Evolutionary conservation across 768 basidiomycete species (phyloP).

Genomic region (Agaricus subrufescens): DNA sequence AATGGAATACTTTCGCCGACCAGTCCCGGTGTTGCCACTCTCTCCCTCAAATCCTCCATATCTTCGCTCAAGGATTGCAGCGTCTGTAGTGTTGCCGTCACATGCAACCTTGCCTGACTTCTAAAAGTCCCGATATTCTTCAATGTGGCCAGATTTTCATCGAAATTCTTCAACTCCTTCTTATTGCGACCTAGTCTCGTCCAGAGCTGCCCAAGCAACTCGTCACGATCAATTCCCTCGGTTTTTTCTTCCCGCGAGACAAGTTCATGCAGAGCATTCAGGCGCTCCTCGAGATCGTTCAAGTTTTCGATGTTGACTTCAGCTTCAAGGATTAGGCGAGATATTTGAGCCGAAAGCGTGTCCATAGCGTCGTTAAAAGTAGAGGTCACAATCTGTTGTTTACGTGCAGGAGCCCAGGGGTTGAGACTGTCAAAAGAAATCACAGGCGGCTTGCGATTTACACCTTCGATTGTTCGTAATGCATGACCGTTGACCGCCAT

Average conservation of each 20-base stretch:
- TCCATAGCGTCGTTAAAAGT: slow-evolving; percentile 65
- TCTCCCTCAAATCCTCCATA: slow-evolving; percentile 71
- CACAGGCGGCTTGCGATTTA: slow-evolving; percentile 30
- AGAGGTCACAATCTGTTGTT: slow-evolving; percentile 41
- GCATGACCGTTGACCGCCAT: slow-evolving; percentile 74
- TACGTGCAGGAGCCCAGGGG: slow-evolving; percentile 30
- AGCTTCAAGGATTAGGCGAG: slow-evolving; percentile 63
- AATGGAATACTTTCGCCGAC: slow-evolving; percentile 56
- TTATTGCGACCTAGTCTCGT: slow-evolving; percentile 62
- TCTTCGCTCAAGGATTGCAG: slow-evolving; percentile 64
- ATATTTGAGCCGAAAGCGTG: slow-evolving; percentile 46
- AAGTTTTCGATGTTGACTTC: slow-evolving; percentile 52
- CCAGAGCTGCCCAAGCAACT: slow-evolving; percentile 67
- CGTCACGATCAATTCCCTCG: slow-evolving; percentile 37
- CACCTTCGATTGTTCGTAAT: slow-evolving; percentile 47
- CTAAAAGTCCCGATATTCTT: slow-evolving; percentile 52
- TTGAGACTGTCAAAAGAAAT: slow-evolving; percentile 22
- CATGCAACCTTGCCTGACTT: slow-evolving; percentile 57
- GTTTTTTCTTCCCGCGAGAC: slow-evolving; percentile 52
- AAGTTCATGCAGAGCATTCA: slow-evolving; percentile 53
- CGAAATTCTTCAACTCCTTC: slow-evolving; percentile 41
- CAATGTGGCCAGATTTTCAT: slow-evolving; percentile 49
- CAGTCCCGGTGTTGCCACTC: slow-evolving; percentile 65
- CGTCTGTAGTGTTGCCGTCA: slow-evolving; percentile 59
- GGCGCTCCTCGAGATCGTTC: slow-evolving; percentile 56